Conservation (phyloP, 345 rosid genomes). For the Populus simonii region DNA sequence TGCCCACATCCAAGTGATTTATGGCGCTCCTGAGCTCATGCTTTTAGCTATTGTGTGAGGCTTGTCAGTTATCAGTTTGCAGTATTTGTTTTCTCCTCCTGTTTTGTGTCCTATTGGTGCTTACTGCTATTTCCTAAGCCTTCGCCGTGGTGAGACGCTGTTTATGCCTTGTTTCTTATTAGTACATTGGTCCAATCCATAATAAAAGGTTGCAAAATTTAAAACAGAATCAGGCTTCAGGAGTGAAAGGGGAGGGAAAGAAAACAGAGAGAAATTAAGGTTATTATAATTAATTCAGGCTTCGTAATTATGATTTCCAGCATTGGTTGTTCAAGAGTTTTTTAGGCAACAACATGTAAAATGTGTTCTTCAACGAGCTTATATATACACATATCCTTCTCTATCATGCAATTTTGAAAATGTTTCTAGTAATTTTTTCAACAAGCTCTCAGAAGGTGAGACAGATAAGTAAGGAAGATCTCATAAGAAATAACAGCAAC, state of each 20-base stretch:
- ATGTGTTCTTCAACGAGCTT: too few relatives aligned
- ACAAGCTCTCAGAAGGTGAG: background rate
- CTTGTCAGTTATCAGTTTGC: background rate
- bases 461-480: background rate
- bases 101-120: background rate
- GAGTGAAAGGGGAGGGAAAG: background rate
- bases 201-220: background rate
- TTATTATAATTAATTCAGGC: background rate
- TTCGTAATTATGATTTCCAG: background rate
- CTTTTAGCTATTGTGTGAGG: background rate
- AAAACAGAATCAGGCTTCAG: background rate
- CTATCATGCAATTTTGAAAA: background rate
- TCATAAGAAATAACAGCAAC: constrained; percentile 9
- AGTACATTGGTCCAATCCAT: background rate
- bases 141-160: background rate
- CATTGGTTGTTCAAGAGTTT: background rate
- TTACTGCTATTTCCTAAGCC: background rate
- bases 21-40: background rate
- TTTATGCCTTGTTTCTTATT: background rate
- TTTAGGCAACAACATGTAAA: too few relatives aligned
- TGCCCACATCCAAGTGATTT: background rate
- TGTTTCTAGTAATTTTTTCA: background rate
- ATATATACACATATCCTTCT: too few relatives aligned
- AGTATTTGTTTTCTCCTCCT: background rate
- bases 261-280: background rate